These are phyloP conservation scores for Daldinia eschscholtzii DNA, from an alignment of 2,329 filamentous ascomycete genomes.

Conservation along the genomic window DNA sequence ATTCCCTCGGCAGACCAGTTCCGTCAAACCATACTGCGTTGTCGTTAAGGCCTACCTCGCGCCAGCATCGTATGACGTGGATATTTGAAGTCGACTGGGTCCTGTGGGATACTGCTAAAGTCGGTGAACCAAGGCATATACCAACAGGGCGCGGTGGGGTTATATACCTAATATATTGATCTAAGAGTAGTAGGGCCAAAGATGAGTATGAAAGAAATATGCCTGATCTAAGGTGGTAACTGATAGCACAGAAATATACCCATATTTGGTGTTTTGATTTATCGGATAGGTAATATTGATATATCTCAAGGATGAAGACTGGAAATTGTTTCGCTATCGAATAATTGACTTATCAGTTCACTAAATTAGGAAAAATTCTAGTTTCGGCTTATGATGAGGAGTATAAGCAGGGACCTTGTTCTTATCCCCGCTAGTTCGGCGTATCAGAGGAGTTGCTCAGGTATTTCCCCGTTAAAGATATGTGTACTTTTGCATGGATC, in stretches of 20 bases:
- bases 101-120: not conserved
- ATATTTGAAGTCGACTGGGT: slow-evolving; percentile 1
- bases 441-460: slow-evolving; percentile 1
- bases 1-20: not conserved
- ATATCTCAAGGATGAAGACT: not conserved
- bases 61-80: slow-evolving; percentile 10
- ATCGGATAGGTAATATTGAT: not conserved
- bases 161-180: not conserved
- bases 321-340: not conserved
- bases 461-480: not conserved
- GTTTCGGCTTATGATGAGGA: slow-evolving; percentile 9
- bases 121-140: slow-evolving; percentile 2
- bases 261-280: not conserved
- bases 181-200: not conserved
- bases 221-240: not conserved
- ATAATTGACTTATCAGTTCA: too few species aligned
- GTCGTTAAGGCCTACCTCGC: slow-evolving; percentile 5
- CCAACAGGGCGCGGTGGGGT: not conserved
- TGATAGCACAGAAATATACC: not conserved
- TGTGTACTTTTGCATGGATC: slow-evolving; percentile 2
- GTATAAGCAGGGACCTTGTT: slow-evolving; percentile 1
- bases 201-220: not conserved
- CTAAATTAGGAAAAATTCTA: slow-evolving; percentile 4
- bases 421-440: not conserved
- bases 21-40: not conserved